Percentiles rank a stretch among this genome's conserved stretches.
phyloP scores from a whole-genome alignment of 2,329 filamentous ascomycete species.

The Exophiala oligosperma region DNA sequence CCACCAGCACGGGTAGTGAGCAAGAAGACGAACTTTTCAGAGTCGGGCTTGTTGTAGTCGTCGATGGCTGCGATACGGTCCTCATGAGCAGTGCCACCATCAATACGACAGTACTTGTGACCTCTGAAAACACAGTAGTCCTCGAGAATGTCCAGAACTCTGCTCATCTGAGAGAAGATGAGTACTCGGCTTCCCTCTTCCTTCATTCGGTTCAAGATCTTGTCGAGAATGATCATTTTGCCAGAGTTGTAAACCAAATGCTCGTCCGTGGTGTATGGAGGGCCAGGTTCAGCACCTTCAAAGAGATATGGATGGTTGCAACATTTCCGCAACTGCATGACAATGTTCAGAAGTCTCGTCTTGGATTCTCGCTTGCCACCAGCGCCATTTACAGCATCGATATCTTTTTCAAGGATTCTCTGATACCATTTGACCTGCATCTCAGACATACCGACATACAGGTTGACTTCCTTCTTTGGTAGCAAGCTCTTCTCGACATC shows the following conservation, averaged over 20 bases:
- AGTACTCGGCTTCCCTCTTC: constrained; percentile 90
- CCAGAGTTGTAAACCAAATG: constrained; percentile 91
- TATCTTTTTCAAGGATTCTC: constrained; percentile 98
- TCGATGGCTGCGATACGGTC: constrained; percentile 97
- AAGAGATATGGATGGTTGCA: constrained; percentile 99
- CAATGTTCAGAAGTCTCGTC: constrained; percentile 93
- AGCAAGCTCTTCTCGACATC: constrained; percentile 97
- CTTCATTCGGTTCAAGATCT: constrained; percentile 79
- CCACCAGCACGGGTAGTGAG: constrained; percentile 94
- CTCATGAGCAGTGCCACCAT: constrained; percentile 94
- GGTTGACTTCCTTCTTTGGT: constrained; percentile 95
- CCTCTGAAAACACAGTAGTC: constrained; percentile 97
- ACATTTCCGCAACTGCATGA: constrained; percentile 98
- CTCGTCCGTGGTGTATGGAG: constrained; percentile 96
- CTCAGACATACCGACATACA: constrained; percentile 97
- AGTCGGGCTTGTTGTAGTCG: constrained; percentile 94
- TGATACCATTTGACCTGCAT: constrained; percentile 99
- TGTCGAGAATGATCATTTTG: constrained; percentile 97
- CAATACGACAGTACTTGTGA: constrained; percentile 95
- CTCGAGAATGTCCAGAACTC: constrained; percentile 92
- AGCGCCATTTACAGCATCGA: constrained; percentile 96
- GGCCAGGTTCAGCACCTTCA: constrained; percentile 93
- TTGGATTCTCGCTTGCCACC: constrained; percentile 97
- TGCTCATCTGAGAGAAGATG: constrained; percentile 99
- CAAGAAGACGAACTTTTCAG: constrained; percentile 95